phyloP scores from a whole-genome alignment of 306 rosid genomes.

The Cucumis hystrix region DNA sequence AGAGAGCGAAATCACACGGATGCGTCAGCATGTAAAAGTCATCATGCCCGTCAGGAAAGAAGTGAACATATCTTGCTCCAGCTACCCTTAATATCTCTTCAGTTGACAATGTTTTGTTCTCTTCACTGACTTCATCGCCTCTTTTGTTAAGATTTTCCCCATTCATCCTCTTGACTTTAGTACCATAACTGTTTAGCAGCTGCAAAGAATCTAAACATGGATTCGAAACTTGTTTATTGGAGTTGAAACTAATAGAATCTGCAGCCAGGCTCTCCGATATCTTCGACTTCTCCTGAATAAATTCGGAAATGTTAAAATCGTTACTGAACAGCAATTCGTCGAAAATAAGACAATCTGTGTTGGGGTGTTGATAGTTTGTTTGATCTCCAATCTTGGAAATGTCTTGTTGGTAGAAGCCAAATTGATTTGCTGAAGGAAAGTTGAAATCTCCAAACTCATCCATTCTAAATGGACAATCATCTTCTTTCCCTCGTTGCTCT shows the following conservation, averaged over 20 bases:
- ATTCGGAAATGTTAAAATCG: conserved; percentile 11
- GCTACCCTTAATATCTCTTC: conserved; percentile 59
- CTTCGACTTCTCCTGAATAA: conserved; percentile 1
- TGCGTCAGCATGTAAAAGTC: conserved; percentile 22
- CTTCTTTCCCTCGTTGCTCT: conserved; percentile 9
- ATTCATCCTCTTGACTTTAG: conserved; percentile 28
- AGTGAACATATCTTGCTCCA: conserved; percentile 57
- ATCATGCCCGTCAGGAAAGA: conserved; percentile 30
- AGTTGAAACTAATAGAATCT: conserved; percentile 6
- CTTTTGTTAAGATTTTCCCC: conserved; percentile 7
- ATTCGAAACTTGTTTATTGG: conserved; percentile 8
- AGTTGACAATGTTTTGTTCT: conserved; percentile 30
- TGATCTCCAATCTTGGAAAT: conserved; percentile 3
- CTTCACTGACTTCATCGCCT: background rate
- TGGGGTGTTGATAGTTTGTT: conserved; percentile 12
- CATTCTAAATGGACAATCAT: conserved; percentile 10
- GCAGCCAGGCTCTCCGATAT: background rate
- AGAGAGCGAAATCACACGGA: conserved; percentile 40
- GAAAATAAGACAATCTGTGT: conserved; percentile 4
- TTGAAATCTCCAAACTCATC: conserved; percentile 14
- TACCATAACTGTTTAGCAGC: conserved; percentile 34
- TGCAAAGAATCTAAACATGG: conserved; percentile 34
- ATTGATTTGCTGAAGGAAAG: conserved; percentile 6
- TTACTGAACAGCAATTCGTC: conserved; percentile 24
- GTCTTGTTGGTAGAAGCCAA: conserved; percentile 6